Percentiles rank a stretch among this genome's conserved stretches.
Conservation (phyloP, 139 green algal genomes). For the Ostreobium quekettii region DNA sequence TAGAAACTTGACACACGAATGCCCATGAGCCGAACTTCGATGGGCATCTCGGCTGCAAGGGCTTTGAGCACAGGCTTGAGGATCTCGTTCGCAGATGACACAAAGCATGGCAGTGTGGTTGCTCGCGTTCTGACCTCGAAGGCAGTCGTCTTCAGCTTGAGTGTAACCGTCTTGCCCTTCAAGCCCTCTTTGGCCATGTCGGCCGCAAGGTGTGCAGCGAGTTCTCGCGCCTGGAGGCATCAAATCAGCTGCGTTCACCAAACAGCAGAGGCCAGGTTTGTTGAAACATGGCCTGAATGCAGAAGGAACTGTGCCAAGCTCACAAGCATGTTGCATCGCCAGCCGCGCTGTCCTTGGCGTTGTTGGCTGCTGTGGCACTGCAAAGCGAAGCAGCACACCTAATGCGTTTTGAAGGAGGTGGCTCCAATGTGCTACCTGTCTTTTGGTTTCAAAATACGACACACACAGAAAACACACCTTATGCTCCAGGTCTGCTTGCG, state of each 20-base stretch:
- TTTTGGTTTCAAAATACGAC: too few species aligned
- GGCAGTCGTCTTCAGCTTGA: constrained; percentile 72
- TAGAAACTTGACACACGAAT: constrained; percentile 59
- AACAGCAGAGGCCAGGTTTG: too few species aligned
- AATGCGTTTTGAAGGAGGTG: too few species aligned
- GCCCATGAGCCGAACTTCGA: constrained; percentile 71
- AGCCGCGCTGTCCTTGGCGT: too few species aligned
- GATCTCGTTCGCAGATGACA: constrained; percentile 47
- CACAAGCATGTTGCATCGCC: too few species aligned
- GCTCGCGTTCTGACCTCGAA: constrained; percentile 66
- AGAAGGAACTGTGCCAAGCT: too few species aligned
- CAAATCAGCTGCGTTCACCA: too few species aligned
- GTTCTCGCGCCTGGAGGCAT: constrained; percentile 9
- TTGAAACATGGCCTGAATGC: too few species aligned
- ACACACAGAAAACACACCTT: too few species aligned
- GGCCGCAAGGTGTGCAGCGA: constrained; percentile 49
- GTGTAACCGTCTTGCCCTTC: constrained; percentile 62
- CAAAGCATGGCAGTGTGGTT: constrained; percentile 47
- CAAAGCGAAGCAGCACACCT: too few species aligned
- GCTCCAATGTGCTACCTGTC: too few species aligned
- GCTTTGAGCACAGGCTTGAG: constrained; percentile 42
- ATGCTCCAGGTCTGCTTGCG: constrained; percentile 34
- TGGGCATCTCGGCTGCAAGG: constrained; percentile 58
- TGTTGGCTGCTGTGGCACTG: too few species aligned
- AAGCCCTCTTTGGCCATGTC: constrained; percentile 64